A percentile compares a stretch with the other conserved stretches of the same genome.
These are phyloP conservation scores for Tephrocybe sp. DNA, from an alignment of 768 basidiomycete species.

Conservation along the genomic window DNA sequence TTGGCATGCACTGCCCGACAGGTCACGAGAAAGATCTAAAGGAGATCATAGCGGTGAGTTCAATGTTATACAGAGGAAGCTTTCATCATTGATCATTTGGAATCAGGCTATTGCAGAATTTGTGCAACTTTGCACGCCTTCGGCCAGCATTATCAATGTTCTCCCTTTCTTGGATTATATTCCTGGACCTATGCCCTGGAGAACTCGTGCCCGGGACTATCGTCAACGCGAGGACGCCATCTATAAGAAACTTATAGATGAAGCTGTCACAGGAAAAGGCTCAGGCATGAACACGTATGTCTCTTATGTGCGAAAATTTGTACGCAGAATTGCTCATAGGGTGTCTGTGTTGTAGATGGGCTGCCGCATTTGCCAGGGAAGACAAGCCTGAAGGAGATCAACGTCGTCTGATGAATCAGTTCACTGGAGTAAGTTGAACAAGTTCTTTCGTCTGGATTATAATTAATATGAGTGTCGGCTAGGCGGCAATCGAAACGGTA, in stretches of 20 bases:
- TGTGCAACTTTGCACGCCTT: background rate
- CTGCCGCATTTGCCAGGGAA: background rate
- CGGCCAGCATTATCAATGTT: conserved; percentile 5
- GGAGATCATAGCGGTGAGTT: background rate
- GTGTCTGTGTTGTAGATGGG: background rate
- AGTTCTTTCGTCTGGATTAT: background rate
- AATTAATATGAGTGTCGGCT: background rate
- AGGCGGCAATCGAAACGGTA: conserved; percentile 2
- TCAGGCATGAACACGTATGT: conserved; percentile 4
- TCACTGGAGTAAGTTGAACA: background rate
- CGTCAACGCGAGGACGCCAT: background rate
- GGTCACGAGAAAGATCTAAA: conserved; percentile 1
- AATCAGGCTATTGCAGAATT: background rate
- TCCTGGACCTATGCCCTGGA: conserved; percentile 5
- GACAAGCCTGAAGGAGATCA: conserved; percentile 6
- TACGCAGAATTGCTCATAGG: background rate
- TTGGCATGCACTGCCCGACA: conserved; percentile 4
- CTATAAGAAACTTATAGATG: background rate
- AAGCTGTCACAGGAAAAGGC: background rate
- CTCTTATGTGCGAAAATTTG: background rate
- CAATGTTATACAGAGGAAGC: no score
- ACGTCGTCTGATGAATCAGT: conserved; percentile 1
- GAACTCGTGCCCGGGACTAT: background rate
- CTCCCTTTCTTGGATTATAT: conserved; percentile 1
- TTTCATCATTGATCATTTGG: background rate